Evolutionary conservation across 2,329 filamentous ascomycete species (phyloP).

Genomic region (Macrophomina phaseolina): DNA sequence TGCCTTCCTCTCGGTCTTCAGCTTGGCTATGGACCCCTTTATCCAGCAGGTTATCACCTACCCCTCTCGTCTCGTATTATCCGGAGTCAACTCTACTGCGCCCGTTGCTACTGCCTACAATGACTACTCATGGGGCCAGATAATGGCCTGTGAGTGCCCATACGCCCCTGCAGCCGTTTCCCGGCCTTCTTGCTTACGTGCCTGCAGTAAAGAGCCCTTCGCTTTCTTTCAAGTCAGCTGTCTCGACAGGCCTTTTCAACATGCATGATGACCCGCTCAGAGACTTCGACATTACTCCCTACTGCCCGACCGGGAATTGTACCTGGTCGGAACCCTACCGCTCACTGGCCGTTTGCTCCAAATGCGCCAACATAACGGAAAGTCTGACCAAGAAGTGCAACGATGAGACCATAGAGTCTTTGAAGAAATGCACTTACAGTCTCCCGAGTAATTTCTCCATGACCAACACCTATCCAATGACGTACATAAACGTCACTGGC

Average conservation of each 20-base stretch:
- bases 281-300: constrained; percentile 12
- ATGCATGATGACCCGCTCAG: neutral
- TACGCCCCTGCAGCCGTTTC: neutral
- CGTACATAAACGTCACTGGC: neutral
- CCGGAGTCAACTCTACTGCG: neutral
- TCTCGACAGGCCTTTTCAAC: constrained; percentile 5
- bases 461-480: neutral
- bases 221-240: constrained; percentile 18
- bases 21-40: constrained; percentile 29
- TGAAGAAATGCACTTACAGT: neutral
- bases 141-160: neutral
- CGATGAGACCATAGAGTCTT: too few relatives aligned
- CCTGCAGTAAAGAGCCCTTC: constrained; percentile 1
- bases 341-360: constrained; percentile 27
- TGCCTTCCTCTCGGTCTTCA: constrained; percentile 26
- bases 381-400: constrained; percentile 3
- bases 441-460: constrained; percentile 7
- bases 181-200: neutral
- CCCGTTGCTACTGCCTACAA: neutral
- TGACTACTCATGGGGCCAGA: neutral
- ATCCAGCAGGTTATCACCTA: constrained; percentile 30
- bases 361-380: constrained; percentile 27
- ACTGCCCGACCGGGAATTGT: constrained; percentile 28
- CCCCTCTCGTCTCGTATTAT: neutral
- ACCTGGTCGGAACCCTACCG: constrained; percentile 27